Evolutionary conservation across 2,329 filamentous ascomycete genomes (phyloP).

Genomic region (Diaporthe australafricana): DNA sequence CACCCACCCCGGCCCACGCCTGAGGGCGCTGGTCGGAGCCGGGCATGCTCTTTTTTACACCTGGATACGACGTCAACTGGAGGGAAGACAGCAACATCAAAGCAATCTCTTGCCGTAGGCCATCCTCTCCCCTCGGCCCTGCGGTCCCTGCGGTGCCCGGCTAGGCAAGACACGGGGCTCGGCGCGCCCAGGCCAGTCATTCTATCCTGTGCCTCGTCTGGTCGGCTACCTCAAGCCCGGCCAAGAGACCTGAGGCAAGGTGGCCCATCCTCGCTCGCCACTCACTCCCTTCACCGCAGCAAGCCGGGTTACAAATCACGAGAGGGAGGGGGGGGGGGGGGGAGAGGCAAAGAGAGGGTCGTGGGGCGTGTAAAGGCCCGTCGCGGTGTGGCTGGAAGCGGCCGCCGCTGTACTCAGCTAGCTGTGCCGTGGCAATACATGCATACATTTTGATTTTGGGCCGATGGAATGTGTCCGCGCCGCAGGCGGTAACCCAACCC

Average conservation of each 20-base stretch:
- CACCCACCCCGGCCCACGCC: neutral
- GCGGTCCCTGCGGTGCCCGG: neutral
- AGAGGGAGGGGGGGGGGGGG: neutral
- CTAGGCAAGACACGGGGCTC: slow-evolving; percentile 6
- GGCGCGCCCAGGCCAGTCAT: neutral
- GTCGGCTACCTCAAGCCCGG: neutral
- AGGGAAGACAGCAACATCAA: neutral
- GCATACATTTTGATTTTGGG: neutral
- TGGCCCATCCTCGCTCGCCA: too few species aligned
- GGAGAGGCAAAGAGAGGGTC: neutral
- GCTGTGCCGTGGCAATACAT: slow-evolving; percentile 12
- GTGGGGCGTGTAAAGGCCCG: neutral
- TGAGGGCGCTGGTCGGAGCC: neutral
- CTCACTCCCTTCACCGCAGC: neutral
- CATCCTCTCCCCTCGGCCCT: neutral
- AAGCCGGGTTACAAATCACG: neutral
- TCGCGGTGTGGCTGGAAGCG: neutral
- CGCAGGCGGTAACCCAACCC: slow-evolving; percentile 17
- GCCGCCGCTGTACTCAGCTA: neutral
- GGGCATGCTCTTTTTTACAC: neutral
- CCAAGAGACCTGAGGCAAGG: neutral
- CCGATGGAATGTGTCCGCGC: slow-evolving; percentile 19
- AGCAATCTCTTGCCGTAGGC: neutral
- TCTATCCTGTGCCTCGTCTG: neutral
- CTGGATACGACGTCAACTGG: neutral